Conservation (phyloP, 75 land plant species). For the Cryptomeria japonica region DNA sequence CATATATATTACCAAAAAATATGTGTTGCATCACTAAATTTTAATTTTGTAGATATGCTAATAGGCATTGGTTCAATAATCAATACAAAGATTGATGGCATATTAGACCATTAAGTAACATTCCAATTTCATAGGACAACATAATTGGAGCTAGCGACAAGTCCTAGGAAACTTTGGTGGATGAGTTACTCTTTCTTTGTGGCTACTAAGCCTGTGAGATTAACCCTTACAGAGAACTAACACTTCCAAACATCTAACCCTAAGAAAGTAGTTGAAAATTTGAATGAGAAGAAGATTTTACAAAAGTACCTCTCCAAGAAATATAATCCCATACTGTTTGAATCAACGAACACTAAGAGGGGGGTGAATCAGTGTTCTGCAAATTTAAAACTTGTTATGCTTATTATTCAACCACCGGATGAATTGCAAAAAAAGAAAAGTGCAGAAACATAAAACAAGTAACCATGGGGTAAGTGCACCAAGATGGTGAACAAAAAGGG, state of each 20-base stretch:
- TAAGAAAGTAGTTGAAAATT: neutral
- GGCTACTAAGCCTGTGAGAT: neutral
- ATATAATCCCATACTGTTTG: neutral
- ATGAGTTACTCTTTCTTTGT: neutral
- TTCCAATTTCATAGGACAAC: neutral
- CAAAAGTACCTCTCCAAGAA: neutral
- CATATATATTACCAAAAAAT: neutral
- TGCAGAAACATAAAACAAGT: too few species aligned
- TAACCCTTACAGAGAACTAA: too few species aligned
- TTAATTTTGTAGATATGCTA: too few species aligned
- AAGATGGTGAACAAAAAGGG: too few species aligned
- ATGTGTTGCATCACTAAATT: too few species aligned
- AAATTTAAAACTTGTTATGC: too few species aligned
- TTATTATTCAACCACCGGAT: too few species aligned
- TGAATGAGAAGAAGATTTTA: neutral
- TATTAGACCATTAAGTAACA: neutral
- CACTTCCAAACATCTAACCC: neutral
- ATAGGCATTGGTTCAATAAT: neutral
- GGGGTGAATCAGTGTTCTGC: too few species aligned
- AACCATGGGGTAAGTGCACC: too few species aligned
- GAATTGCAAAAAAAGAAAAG: too few species aligned
- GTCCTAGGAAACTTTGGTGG: neutral
- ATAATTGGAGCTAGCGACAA: neutral
- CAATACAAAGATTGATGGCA: neutral
- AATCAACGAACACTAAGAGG: too few species aligned